Conservation (phyloP, 2,329 filamentous ascomycete genomes). For the Alternaria angustiovoidea region DNA sequence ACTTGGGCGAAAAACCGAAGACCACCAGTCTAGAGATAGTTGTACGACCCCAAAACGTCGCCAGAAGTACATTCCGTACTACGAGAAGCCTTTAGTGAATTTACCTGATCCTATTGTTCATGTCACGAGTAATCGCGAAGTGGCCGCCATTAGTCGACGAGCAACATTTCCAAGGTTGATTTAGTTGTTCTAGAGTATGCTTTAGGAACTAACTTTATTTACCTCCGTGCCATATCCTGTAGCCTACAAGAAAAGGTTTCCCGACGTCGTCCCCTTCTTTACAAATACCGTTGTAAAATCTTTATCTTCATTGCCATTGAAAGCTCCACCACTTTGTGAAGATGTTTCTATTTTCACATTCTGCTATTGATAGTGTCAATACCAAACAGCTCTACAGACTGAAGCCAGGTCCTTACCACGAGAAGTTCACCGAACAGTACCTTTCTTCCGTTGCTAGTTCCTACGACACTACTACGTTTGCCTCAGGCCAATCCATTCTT, state of each 20-base stretch:
- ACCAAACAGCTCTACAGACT: neutral
- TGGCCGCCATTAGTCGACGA: conserved; percentile 15
- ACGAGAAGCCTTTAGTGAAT: conserved; percentile 34
- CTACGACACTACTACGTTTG: neutral
- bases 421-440: neutral
- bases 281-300: neutral
- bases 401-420: neutral
- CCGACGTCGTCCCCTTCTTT: too few species aligned
- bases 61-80: conserved; percentile 27
- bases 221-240: neutral
- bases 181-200: neutral
- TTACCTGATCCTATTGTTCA: conserved; percentile 24
- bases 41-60: neutral
- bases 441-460: neutral
- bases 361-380: neutral
- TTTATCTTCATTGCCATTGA: neutral
- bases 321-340: neutral
- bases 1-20: neutral
- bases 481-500: neutral
- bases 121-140: conserved; percentile 20
- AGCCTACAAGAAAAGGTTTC: neutral
- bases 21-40: neutral
- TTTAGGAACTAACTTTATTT: neutral
- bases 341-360: neutral
- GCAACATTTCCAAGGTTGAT: neutral